Evolutionary conservation across 768 basidiomycete species (phyloP), one percentile per base, ranked within the genome.

Genomic region (Paxillus ammoniavirescens): DNA sequence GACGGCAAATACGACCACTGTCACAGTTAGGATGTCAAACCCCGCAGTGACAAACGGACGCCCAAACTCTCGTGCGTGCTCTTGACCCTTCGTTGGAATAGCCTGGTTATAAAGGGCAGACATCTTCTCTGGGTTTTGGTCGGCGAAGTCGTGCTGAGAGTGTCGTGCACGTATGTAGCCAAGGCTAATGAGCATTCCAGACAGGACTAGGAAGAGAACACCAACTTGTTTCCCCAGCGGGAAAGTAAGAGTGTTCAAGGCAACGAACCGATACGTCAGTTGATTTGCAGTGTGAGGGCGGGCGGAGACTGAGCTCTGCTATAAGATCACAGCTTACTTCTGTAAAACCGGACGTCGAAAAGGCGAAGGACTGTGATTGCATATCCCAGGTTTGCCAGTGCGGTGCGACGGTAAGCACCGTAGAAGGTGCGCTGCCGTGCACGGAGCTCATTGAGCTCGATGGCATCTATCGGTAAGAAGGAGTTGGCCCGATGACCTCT

Each of bases 341-440:
- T 74, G 61, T 86, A 85, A 69, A 93, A 93, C 18, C 82, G 73
- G 31, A 65, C 63, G 62, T 92, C 87, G 59, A 93, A 94, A n/a
- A 93, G 77, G 43, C 89, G 82, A 9, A 93, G 73, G 49, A 93
- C 80, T 0, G 89, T 79, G 50, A 92, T 68, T 1, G 87, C 78
- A 62, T 88, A 91, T 0, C 89, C 86, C 2, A 94, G 75, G 52
- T 83, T 82, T 13, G 83, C 82, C 8, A 93, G 74, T 0, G 90
- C 90, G 0, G 84, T 87, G 26, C 91, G 82, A 37, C 77, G 78
- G 69, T 93, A 93, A 13, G 91, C 89, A 14, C 89, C 91, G 49
- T 92, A 81, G 63, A 91, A 92, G 0, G 91, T 93, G 40, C 91
- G 78, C 59, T 89, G 84, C 28, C 90, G 78, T 1, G 91, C 91